Evolutionary conservation across 2,329 filamentous ascomycete species (phyloP).

Genomic region (Sordariomycetes sp.): DNA sequence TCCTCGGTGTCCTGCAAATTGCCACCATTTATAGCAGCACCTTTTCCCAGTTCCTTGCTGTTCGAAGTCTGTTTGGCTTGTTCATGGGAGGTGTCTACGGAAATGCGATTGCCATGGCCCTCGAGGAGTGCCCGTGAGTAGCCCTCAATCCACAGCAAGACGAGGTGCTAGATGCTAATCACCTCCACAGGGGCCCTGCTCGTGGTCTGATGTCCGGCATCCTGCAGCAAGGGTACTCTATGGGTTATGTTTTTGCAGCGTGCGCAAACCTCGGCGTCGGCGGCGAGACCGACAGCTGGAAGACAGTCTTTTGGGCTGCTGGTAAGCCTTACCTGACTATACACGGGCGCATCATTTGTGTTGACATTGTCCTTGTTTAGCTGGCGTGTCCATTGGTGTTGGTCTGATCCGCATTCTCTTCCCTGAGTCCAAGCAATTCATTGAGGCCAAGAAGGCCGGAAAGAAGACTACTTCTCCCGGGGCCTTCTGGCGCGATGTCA

Average conservation of each 20-base stretch:
- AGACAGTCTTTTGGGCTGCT: constrained; percentile 29
- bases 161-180: background rate
- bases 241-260: background rate
- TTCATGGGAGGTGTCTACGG: constrained; percentile 76
- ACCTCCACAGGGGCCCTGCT: constrained; percentile 28
- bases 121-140: constrained; percentile 54
- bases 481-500: constrained; percentile 61
- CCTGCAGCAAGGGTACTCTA: constrained; percentile 50
- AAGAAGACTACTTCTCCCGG: constrained; percentile 26
- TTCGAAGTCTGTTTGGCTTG: constrained; percentile 62
- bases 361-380: constrained; percentile 76
- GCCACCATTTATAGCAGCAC: constrained; percentile 58
- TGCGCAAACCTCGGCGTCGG: background rate
- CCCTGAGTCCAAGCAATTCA: constrained; percentile 58
- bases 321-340: constrained; percentile 19
- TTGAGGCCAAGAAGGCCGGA: constrained; percentile 24
- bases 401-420: constrained; percentile 67
- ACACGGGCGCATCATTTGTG: too few species aligned
- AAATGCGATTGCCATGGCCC: constrained; percentile 64
- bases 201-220: constrained; percentile 66
- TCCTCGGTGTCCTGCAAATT: constrained; percentile 54
- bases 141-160: background rate
- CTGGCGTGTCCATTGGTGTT: constrained; percentile 65
- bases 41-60: constrained; percentile 59
- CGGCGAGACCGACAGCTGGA: background rate